Percentiles rank a stretch among this genome's conserved stretches.
Evolutionary conservation across 257 asterid species (phyloP).

Genomic region (Fraxinus americana): DNA sequence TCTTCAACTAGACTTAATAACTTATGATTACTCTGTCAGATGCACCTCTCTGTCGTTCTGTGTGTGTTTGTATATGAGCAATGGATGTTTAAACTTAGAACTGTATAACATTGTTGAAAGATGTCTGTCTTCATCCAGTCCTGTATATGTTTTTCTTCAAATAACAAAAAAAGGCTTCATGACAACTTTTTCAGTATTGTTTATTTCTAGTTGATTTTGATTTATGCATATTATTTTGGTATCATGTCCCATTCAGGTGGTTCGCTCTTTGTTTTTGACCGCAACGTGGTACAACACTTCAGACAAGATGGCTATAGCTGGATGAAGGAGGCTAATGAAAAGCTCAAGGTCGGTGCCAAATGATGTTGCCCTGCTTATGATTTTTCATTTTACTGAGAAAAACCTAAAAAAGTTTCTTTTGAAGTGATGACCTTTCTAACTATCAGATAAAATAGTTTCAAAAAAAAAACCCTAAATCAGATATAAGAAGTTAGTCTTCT

Average conservation of each 20-base stretch:
- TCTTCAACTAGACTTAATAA: background rate
- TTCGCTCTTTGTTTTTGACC: slow-evolving; percentile 91
- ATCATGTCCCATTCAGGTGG: slow-evolving; percentile 56
- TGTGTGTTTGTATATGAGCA: background rate
- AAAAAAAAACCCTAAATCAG: background rate
- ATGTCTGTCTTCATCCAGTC: background rate
- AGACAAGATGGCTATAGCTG: slow-evolving; percentile 93
- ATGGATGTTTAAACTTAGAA: background rate
- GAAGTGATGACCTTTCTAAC: slow-evolving; percentile 10
- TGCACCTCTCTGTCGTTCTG: background rate
- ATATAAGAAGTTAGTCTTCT: slow-evolving; percentile 9
- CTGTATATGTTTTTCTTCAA: background rate
- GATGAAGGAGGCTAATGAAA: slow-evolving; percentile 98
- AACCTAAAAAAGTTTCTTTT: slow-evolving; percentile 13
- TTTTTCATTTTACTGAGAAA: slow-evolving; percentile 17
- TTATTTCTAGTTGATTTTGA: slow-evolving; percentile 8
- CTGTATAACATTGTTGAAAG: background rate
- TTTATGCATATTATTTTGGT: slow-evolving; percentile 11
- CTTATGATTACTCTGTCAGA: background rate
- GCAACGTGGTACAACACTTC: slow-evolving; percentile 82
- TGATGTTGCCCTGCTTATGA: slow-evolving; percentile 18
- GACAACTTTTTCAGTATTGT: background rate
- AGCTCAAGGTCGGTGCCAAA: slow-evolving; percentile 68
- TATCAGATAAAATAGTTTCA: background rate
- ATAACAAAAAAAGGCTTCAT: background rate